Evolutionary conservation across 169 alveolate species (phyloP), one percentile per base, ranked within the genome.

Genomic region (Amoebophrya sp.): DNA sequence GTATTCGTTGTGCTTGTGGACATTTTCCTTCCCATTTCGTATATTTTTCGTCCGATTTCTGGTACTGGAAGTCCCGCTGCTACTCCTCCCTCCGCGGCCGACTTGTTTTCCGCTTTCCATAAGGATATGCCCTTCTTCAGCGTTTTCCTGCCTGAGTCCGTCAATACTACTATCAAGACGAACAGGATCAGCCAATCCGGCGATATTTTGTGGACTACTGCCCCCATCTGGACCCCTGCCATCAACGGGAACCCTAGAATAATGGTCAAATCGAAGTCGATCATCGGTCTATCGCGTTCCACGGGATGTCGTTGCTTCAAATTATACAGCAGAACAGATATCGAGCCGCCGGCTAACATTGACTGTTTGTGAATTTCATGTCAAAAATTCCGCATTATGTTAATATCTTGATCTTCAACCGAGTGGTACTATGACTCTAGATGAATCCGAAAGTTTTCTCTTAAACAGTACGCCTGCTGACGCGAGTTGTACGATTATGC

Each of bases 151-250:
- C 83, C 83, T 0, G 83, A 65, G n/a, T 65, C 83, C 39, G 83
- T 65, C 83, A 65, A 18, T 0, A 65, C 83, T 6, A 36, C 83
- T 1, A 65, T 65, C 33, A 65, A 36, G 83, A 65, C 39, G 26
- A 65, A 65, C 36, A 65, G 83, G 33, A 65, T 65, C 83, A 65
- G 83, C 83, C 83, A 65, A 36, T 65, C 83, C 39, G 83, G 83
- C 2, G 36, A 12, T 6, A 65, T 65, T 18, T 65, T 65, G 83
- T 65, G 83, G 33, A 65, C 33, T 29, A 65, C 83, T 6, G 83
- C 83, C 33, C 83, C 83, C 83, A 65, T 65, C 83, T 65, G 83
- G 3, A 65, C 83, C 3, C 83, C 83, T 29, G 83, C 83, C 83
- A 65, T 65, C 33, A 65, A 36, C 18, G 83, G 83, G 83, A 65